Base-by-base conservation (phyloP, 495 filamentous ascomycete species). In the Acidiella bohemica region DNA sequence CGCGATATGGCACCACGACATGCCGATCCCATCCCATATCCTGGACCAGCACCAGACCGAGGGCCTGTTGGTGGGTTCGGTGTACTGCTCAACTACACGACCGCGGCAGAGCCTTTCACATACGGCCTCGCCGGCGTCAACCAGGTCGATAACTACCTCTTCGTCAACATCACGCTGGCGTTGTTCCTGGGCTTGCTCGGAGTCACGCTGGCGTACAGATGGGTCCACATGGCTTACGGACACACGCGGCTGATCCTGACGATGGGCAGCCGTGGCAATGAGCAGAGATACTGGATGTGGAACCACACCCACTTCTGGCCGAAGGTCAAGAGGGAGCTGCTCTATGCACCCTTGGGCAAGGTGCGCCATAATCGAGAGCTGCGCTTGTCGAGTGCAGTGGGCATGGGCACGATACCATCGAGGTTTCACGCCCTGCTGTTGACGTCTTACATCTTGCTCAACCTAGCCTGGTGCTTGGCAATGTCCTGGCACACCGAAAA, bases 331-430 rank as follows among this genome's bases (percentile, higher is more conserved):
- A 80, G 77, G 44, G 71, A 90, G 49, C 32, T 96, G 2, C 61
- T 90, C 1, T 87, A 88, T 52, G 73, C 90, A 4, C 90, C 90
- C 14, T 59, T 96, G 17, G 75, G 80, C 48, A 71, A 67, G 20
- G 84, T 87, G 52, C 68, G 87, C 50, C 90, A 95, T 58, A 94
- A 95, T 50, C 69, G 79, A 21, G 84, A 93, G 56, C 69, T 96
- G 46, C 80, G 84, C 53, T 62, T 97, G n/a, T 85, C 81, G 22
- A 68, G 70, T 8, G 85, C 84, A n/a, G 46, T 95, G 54, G 84
- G 80, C 49, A 76, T 94, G 35, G 90, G 90, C 29, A 94, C 87
- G 0, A 62, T 97, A 13, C 90, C 90, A 0, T 82, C 84, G 3
- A 67, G 90, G 20, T 76, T 93, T 50, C 86, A 97, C 49, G 72